A percentile compares a stretch with the other conserved stretches of the same genome.
Evolutionary conservation across 2,329 filamentous ascomycete genomes (phyloP).

Genomic region (Epichloe gansuensis): DNA sequence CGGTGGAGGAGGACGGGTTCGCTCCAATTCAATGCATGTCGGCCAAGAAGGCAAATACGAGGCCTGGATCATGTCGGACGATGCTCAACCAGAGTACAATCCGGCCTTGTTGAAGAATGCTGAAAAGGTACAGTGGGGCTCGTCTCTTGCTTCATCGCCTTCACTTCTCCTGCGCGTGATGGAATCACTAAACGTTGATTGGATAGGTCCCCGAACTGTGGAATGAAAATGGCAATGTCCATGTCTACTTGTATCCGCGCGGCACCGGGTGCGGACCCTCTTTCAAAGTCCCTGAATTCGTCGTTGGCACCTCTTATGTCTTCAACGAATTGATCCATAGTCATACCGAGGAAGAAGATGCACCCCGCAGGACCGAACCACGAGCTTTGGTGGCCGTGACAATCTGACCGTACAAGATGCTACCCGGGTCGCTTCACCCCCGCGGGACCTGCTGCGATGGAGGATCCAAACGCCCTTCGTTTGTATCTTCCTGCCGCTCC

Average conservation of each 20-base stretch:
- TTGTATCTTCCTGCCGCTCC: conserved; percentile 41
- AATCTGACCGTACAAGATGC: conserved; percentile 40
- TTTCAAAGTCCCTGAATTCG: conserved; percentile 46
- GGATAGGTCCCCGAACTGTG: conserved; percentile 51
- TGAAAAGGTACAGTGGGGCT: conserved; percentile 34
- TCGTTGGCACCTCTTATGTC: conserved; percentile 40
- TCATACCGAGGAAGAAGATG: conserved; percentile 25
- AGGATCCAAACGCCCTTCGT: conserved; percentile 28
- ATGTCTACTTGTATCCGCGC: conserved; percentile 44
- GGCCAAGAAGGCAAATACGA: conserved; percentile 13
- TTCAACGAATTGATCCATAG: conserved; percentile 39
- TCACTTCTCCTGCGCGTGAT: too few species aligned
- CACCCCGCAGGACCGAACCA: neutral
- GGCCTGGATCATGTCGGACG: conserved; percentile 45
- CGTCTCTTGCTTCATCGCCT: neutral
- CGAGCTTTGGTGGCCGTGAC: conserved; percentile 35
- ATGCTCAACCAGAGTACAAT: conserved; percentile 44
- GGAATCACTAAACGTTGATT: neutral
- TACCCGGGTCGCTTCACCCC: conserved; percentile 25
- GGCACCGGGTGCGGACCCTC: conserved; percentile 40
- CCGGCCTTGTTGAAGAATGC: conserved; percentile 36
- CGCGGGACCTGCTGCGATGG: conserved; percentile 24
- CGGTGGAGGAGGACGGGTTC: conserved; percentile 32
- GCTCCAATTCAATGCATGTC: conserved; percentile 34
- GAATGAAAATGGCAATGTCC: conserved; percentile 47